Conservation (phyloP, 768 basidiomycete species). For the Boletus rubescentipes region DNA sequence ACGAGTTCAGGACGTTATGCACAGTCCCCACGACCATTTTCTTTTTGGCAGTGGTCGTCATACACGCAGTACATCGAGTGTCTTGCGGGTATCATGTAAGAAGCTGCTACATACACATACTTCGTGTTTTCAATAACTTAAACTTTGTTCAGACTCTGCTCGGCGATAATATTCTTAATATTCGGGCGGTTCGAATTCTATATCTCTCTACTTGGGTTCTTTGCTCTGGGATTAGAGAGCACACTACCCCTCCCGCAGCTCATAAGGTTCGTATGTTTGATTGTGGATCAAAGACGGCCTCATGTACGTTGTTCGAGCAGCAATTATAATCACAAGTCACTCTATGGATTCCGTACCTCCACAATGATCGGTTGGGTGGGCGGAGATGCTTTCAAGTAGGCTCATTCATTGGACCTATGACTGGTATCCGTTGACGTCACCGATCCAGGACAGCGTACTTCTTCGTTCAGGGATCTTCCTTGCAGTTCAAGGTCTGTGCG, state of each 20-base stretch:
- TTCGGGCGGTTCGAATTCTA: constrained; percentile 63
- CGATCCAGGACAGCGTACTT: constrained; percentile 69
- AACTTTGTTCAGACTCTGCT: constrained; percentile 47
- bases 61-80: constrained; percentile 84
- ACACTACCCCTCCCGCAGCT: constrained; percentile 85
- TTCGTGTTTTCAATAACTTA: constrained; percentile 7
- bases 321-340: constrained; percentile 73
- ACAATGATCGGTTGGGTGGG: constrained; percentile 83
- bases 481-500: constrained; percentile 83
- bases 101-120: neutral
- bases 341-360: constrained; percentile 83
- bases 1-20: constrained; percentile 58
- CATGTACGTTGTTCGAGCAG: constrained; percentile 38
- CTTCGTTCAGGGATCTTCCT: constrained; percentile 65
- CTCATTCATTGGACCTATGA: constrained; percentile 8
- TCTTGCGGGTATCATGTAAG: constrained; percentile 73
- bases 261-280: constrained; percentile 51
- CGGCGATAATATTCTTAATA: constrained; percentile 73
- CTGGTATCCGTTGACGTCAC: constrained; percentile 17
- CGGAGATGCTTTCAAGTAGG: constrained; percentile 84
- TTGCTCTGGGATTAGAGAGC: constrained; percentile 81
- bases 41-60: constrained; percentile 84
- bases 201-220: constrained; percentile 65
- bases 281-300: constrained; percentile 12
- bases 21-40: constrained; percentile 61